Conservation (phyloP, 225 moss, liverwort and hornwort genomes). For the Pseudoscleropodium purum region DNA sequence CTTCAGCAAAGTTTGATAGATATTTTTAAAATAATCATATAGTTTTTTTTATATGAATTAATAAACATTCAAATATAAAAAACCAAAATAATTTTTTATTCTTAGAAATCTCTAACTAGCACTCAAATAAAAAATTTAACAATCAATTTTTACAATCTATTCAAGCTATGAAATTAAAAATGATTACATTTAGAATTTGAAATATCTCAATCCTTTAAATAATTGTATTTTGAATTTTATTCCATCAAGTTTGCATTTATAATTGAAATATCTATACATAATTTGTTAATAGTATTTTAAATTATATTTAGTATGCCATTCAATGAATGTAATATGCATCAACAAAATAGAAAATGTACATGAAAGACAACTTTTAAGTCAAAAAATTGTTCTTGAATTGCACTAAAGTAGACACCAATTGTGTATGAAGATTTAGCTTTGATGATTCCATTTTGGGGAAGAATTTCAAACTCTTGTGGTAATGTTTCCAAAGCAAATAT, state of each 20-base stretch:
- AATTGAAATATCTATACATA: not conserved
- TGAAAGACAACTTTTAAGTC: conserved; percentile 35
- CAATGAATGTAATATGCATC: not conserved
- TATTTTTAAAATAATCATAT: not conserved
- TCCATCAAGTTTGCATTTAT: not conserved
- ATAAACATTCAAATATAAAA: not conserved
- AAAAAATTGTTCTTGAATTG: conserved; percentile 44
- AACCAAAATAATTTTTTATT: not conserved
- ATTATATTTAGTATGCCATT: not conserved
- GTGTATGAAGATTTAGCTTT: conserved; percentile 22
- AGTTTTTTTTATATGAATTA: too few species aligned
- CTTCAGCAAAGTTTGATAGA: not conserved
- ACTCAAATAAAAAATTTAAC: not conserved
- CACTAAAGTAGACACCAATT: conserved; percentile 24
- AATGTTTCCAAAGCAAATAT: not conserved
- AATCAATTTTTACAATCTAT: not conserved
- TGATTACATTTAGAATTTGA: not conserved
- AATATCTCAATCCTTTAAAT: accelerated
- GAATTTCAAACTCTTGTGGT: conserved; percentile 2
- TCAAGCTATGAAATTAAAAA: too few species aligned
- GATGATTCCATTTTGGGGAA: conserved; percentile 19
- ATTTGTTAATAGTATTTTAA: too few species aligned
- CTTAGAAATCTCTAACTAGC: accelerated
- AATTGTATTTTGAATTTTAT: not conserved
- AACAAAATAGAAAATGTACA: not conserved